Conservation (phyloP, 345 rosid species). For the Hibiscus syriacus region DNA sequence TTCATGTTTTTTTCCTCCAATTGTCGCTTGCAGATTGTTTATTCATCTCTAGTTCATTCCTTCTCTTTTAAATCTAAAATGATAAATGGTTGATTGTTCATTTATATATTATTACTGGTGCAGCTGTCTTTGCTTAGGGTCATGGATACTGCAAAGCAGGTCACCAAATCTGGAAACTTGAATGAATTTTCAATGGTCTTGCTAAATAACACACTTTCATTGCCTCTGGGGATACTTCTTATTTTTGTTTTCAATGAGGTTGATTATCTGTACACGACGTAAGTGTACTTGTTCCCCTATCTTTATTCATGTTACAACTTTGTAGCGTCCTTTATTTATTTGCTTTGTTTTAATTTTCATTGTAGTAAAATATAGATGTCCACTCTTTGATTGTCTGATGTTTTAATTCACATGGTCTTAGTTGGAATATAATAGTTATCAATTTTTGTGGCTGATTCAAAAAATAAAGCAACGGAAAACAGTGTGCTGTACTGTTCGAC, state of each 20-base stretch:
- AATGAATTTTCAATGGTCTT: conserved; percentile 97
- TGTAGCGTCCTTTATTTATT: background rate
- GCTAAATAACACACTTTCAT: conserved; percentile 85
- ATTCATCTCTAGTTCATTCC: background rate
- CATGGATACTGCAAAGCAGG: conserved; percentile 97
- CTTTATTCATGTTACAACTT: background rate
- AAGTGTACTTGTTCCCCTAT: conserved; percentile 24
- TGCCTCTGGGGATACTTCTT: conserved; percentile 81
- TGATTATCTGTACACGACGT: conserved; percentile 75
- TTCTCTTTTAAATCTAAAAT: conserved; percentile 1
- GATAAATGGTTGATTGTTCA: conserved; percentile 6
- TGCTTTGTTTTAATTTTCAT: background rate
- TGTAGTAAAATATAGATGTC: background rate
- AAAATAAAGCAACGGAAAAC: background rate
- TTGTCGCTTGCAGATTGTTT: background rate
- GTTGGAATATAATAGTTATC: background rate
- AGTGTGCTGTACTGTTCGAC: no score
- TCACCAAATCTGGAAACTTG: conserved; percentile 80
- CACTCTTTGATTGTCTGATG: background rate
- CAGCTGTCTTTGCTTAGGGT: conserved; percentile 86
- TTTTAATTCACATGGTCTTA: background rate
- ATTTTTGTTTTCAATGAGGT: conserved; percentile 71
- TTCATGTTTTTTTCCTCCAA: background rate
- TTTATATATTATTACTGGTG: conserved; percentile 21
- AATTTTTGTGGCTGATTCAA: background rate